Conservation (phyloP, 306 rosid species). For the Senna siamea region DNA sequence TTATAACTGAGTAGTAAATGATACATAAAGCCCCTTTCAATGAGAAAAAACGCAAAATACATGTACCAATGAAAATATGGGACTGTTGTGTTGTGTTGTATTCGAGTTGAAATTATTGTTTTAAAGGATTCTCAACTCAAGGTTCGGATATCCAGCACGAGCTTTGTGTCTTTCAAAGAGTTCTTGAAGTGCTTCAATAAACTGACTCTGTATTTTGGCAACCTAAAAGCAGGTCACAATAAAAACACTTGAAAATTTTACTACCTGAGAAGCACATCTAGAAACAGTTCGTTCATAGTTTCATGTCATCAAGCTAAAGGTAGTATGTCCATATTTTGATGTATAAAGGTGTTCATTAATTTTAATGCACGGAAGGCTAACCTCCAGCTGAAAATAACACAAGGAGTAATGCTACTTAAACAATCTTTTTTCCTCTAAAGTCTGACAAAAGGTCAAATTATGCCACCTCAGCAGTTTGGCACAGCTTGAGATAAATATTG, state of each 20-base stretch:
- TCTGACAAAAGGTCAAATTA: too few species aligned
- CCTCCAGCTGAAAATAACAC: background rate
- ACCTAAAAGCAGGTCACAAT: slow-evolving; percentile 51
- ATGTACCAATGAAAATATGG: slow-evolving; percentile 23
- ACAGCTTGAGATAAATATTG: background rate
- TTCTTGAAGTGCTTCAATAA: slow-evolving; percentile 71
- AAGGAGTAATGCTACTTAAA: background rate
- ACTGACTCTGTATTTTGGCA: slow-evolving; percentile 60
- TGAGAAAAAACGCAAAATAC: slow-evolving; percentile 14
- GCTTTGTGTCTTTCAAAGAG: slow-evolving; percentile 85
- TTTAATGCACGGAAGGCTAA: slow-evolving; percentile 20
- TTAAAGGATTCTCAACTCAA: slow-evolving; percentile 60
- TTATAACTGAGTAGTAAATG: background rate
- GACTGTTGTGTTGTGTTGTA: too few species aligned
- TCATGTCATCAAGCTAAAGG: background rate
- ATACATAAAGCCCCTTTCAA: background rate
- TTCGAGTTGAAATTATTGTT: slow-evolving; percentile 10
- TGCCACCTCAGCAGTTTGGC: background rate
- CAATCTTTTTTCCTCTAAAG: background rate
- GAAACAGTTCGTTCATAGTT: slow-evolving; percentile 21
- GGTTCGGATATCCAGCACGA: slow-evolving; percentile 68
- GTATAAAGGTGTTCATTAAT: background rate
- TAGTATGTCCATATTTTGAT: slow-evolving; percentile 20
- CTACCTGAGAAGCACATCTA: slow-evolving; percentile 20
- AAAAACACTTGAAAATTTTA: slow-evolving; percentile 4